Conservation (phyloP, 1,284 basidiomycete genomes). For the Cryptococcus sp. region DNA sequence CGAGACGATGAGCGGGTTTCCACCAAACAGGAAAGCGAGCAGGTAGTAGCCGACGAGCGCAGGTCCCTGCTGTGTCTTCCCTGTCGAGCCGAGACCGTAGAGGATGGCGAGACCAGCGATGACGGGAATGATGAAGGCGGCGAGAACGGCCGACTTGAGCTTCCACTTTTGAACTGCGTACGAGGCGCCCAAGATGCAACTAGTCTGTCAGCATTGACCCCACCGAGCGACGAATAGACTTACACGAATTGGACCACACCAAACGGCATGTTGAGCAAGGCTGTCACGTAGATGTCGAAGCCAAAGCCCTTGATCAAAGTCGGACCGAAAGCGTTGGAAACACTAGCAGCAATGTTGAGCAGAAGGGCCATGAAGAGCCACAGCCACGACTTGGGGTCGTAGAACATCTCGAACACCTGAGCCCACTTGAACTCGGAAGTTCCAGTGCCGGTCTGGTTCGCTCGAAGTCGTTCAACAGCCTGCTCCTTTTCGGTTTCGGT, state of each 20-base stretch:
- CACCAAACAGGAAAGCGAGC: conserved; percentile 44
- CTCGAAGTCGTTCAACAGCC: conserved; percentile 46
- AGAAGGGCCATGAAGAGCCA: conserved; percentile 40
- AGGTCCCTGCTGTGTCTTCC: conserved; percentile 19
- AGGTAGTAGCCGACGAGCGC: conserved; percentile 47
- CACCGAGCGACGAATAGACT: too few relatives aligned
- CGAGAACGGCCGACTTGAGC: conserved; percentile 37
- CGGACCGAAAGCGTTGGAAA: conserved; percentile 38
- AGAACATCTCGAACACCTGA: conserved; percentile 43
- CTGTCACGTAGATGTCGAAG: conserved; percentile 29
- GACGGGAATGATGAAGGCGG: conserved; percentile 32
- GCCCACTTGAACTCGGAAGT: conserved; percentile 41
- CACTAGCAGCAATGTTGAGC: conserved; percentile 38
- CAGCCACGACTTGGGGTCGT: conserved; percentile 43
- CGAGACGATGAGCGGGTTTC: conserved; percentile 44
- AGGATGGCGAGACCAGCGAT: conserved; percentile 40
- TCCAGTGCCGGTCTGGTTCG: conserved; percentile 46
- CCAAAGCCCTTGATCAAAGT: conserved; percentile 36
- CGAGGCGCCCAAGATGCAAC: conserved; percentile 31
- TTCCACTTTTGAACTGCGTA: conserved; percentile 33
- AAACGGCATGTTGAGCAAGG: conserved; percentile 48
- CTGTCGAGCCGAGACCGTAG: conserved; percentile 14
- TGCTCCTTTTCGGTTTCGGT: conserved; percentile 40
- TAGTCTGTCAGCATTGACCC: too few relatives aligned
- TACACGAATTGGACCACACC: conserved; percentile 40